Base-by-base conservation (phyloP, 2,329 filamentous ascomycete genomes). In the Penicillium concentricum region DNA sequence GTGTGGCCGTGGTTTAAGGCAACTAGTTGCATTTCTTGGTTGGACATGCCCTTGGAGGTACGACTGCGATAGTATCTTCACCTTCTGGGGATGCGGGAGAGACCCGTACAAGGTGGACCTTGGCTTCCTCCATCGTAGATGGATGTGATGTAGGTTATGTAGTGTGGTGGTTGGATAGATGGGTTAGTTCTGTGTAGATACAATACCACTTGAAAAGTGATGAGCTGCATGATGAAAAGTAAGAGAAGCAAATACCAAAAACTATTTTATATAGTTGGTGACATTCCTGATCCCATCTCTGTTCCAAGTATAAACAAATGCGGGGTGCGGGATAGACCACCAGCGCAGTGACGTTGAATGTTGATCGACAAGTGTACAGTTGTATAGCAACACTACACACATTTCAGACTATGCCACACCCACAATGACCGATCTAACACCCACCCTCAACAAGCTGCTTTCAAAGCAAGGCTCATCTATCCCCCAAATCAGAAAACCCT, bases 381-480 rank as follows among this genome's bases (percentile, higher is more conserved):
- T 50, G 47, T 34, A 35, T 44, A 51, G 28, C 28, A 32, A 38
- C 50, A 51, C 41, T 34, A 51, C 53, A 52, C 46, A 46, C 46
- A 41, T 41, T 39, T 52, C 57, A 52, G 48, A 59, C 53, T 44
- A 58, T 42, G 45, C 45, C 52, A 56, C 22, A 20, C 30, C 49
- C 32, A 42, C 37, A 43, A 78, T 79, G 77, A 73, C 76, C 16
- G 74, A 79, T 56, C 64, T 79, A 13, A 78, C 76, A 2, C 69
- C 73, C 6, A 58, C 67, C 0, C 59, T 79, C 38, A 72, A 70
- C 45, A 56, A 69, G 0, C 66, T 78, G 13, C 67, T 79, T 12
- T 66, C 64, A 48, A 62, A 67, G 52, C 72, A 54, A 71, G 59
- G 52, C 54, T 12, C 78, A 74, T 60, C 50, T 70, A 71, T 45